Percentiles rank a stretch among this genome's conserved stretches.
These are phyloP conservation scores for Ascochyta clinopodiicola DNA, from an alignment of 2,329 filamentous ascomycete genomes.

Conservation along the genomic window DNA sequence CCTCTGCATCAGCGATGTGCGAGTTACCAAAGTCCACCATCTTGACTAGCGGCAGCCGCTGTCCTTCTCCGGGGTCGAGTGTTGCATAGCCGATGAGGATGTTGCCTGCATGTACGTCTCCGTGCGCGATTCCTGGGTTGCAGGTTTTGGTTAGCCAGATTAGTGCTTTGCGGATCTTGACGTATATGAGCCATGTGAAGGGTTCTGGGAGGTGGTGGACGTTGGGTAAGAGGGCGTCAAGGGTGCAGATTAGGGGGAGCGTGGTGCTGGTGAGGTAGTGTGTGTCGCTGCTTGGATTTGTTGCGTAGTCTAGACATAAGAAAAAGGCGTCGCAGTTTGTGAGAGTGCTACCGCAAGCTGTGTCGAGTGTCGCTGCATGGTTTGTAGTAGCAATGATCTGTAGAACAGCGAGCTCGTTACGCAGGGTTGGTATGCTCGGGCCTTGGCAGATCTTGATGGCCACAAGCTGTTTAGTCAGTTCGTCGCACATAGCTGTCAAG, in stretches of 20 bases:
- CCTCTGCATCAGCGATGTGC: no score
- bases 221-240: neutral
- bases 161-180: neutral
- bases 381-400: neutral
- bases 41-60: neutral
- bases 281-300: no score
- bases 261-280: neutral
- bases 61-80: neutral
- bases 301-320: neutral
- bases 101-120: neutral
- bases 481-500: no score
- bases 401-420: neutral
- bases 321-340: neutral
- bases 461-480: neutral
- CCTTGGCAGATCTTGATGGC: neutral
- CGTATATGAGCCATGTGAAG: neutral
- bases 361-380: no score
- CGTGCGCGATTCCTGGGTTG: neutral
- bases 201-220: neutral
- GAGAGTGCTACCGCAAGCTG: no score
- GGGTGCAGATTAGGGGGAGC: neutral
- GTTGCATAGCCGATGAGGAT: neutral
- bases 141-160: neutral
- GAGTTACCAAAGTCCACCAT: neutral
- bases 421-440: neutral